Conservation (phyloP, 495 filamentous ascomycete genomes). For the Penicillium longicatenatum region DNA sequence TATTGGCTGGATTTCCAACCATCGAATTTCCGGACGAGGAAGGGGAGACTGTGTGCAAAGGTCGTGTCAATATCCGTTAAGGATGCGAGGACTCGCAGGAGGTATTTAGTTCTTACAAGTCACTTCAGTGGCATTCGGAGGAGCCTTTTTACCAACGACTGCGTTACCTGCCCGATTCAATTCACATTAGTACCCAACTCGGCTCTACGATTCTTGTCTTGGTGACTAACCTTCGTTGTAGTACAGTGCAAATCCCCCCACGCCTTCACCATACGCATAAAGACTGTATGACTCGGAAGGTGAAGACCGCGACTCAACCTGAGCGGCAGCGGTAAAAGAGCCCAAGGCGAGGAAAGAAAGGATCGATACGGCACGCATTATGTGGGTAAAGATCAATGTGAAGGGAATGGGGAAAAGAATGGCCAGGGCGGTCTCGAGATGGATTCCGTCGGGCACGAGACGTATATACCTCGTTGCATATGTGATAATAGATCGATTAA, state of each 20-base stretch:
- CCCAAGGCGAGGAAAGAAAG: not conserved
- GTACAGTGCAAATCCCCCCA: not conserved
- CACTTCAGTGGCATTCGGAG: not conserved
- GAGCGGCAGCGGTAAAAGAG: not conserved
- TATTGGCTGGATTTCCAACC: not conserved
- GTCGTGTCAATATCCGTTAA: not conserved
- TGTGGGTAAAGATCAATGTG: not conserved
- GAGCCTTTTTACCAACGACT: not conserved
- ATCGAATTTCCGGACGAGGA: not conserved
- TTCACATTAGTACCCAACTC: not conserved
- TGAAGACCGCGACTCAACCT: not conserved
- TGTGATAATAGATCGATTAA: too few species aligned
- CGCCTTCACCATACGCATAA: not conserved
- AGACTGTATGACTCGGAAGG: not conserved
- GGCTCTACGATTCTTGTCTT: not conserved
- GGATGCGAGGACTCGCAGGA: not conserved
- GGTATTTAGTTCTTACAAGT: not conserved
- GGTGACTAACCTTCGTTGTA: not conserved
- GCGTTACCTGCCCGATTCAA: not conserved
- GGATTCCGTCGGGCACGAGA: too few species aligned
- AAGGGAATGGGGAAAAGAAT: not conserved
- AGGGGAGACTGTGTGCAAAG: not conserved
- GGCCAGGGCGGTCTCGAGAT: too few species aligned
- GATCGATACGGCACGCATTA: not conserved
- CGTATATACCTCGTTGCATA: too few species aligned